Percentiles rank a stretch among this genome's conserved stretches.
phyloP scores from a whole-genome alignment of 306 rosid species.

The peach (Prunus persica) region Prunus_persica_NCBIv2 NC_034010.1:1903001-1903500 shows the following conservation, averaged over 20 bases:
- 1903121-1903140: conserved; percentile 76
- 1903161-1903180: conserved; percentile 19
- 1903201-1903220: too few species aligned
- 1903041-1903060: conserved; percentile 16
- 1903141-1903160: conserved; percentile 81
- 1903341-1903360: conserved; percentile 60
- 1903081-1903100: conserved; percentile 71
- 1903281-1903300: not conserved
- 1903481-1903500: conserved; percentile 88
- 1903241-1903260: not conserved
- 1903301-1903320: conserved; percentile 33
- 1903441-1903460: conserved; percentile 65
- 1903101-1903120: conserved; percentile 80
- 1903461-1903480: conserved; percentile 73
- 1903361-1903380: conserved; percentile 81
- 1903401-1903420: conserved; percentile 64
- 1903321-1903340: conserved; percentile 71
- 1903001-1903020: not conserved
- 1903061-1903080: conserved; percentile 20
- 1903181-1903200: not conserved
- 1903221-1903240: not conserved
- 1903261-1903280: not conserved
- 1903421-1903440: conserved; percentile 55
- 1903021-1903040: not conserved
- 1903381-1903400: conserved; percentile 54